Evolutionary conservation across 2,329 filamentous ascomycete species (phyloP).

Genomic region (Eutypella sp.): DNA sequence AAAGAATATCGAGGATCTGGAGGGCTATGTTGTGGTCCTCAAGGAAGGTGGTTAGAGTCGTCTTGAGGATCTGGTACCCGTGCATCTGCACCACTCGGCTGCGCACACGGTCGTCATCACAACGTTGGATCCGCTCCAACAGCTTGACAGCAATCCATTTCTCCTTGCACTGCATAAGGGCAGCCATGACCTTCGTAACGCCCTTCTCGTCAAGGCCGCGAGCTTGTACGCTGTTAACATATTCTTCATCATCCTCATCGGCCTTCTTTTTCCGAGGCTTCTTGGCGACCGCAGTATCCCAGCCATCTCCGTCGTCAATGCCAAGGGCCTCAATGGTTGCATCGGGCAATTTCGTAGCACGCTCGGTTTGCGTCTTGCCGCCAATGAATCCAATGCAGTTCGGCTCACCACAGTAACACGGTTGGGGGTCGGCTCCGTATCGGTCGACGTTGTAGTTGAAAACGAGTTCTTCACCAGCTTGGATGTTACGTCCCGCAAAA

Average conservation of each 20-base stretch:
- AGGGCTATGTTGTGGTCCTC: conserved; percentile 87
- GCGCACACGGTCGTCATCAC: conserved; percentile 79
- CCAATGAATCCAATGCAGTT: conserved; percentile 97
- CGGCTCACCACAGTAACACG: conserved; percentile 90
- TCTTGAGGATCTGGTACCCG: conserved; percentile 91
- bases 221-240: conserved; percentile 67
- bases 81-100: conserved; percentile 93
- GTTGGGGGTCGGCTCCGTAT: conserved; percentile 93
- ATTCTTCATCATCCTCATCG: conserved; percentile 90
- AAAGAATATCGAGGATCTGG: conserved; percentile 84
- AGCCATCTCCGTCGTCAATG: conserved; percentile 86
- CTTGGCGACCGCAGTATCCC: conserved; percentile 86
- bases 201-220: conserved; percentile 28
- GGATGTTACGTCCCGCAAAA: conserved; percentile 81
- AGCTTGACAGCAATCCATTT: conserved; percentile 99
- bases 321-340: conserved; percentile 91
- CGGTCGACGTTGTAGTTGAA: conserved; percentile 99
- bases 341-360: conserved; percentile 83
- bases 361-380: conserved; percentile 95
- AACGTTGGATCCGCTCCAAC: conserved; percentile 79
- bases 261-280: conserved; percentile 89
- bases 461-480: conserved; percentile 87
- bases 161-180: conserved; percentile 96
- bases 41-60: conserved; percentile 75
- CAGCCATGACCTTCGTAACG: conserved; percentile 48